A percentile compares a stretch with the other conserved stretches of the same genome.
These are phyloP conservation scores for Exidia glandulosa DNA, from an alignment of 768 basidiomycete genomes.

Conservation along the genomic window DNA sequence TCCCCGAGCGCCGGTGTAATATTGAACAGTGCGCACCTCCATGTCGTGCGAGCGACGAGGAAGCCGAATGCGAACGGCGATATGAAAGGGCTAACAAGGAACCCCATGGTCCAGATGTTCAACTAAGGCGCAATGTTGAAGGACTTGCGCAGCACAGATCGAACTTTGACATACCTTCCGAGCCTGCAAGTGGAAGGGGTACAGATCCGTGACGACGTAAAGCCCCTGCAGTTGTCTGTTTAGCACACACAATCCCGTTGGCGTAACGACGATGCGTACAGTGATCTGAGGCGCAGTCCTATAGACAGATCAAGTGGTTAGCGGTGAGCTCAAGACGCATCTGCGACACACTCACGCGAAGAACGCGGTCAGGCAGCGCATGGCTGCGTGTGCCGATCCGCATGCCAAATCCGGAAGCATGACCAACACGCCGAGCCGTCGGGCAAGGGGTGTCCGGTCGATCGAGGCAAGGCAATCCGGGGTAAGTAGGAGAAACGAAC, in stretches of 20 bases:
- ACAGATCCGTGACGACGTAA: constrained; percentile 52
- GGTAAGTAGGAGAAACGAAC: too few species aligned
- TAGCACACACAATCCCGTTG: neutral
- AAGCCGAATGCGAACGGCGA: constrained; percentile 62
- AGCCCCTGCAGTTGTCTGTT: constrained; percentile 46
- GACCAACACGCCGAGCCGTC: neutral
- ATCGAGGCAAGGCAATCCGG: neutral
- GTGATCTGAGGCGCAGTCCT: constrained; percentile 53
- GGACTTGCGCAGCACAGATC: neutral
- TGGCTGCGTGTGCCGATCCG: constrained; percentile 25
- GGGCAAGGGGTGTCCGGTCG: neutral
- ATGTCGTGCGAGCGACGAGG: constrained; percentile 43
- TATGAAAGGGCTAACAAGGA: constrained; percentile 52
- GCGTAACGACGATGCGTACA: constrained; percentile 12
- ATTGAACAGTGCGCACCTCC: constrained; percentile 5
- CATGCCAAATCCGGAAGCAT: neutral
- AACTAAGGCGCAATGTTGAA: constrained; percentile 26
- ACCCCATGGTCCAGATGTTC: constrained; percentile 64
- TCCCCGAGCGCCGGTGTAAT: constrained; percentile 11
- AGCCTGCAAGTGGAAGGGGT: constrained; percentile 59
- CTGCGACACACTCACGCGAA: constrained; percentile 30
- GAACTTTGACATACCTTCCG: constrained; percentile 34
- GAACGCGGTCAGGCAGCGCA: constrained; percentile 49
- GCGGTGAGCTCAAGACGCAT: neutral
- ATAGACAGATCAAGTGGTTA: neutral